Evolutionary conservation across 164 flowering plant species (phyloP), one percentile per base, ranked within the genome.

Genomic region (Kingdonia uniflora): DNA sequence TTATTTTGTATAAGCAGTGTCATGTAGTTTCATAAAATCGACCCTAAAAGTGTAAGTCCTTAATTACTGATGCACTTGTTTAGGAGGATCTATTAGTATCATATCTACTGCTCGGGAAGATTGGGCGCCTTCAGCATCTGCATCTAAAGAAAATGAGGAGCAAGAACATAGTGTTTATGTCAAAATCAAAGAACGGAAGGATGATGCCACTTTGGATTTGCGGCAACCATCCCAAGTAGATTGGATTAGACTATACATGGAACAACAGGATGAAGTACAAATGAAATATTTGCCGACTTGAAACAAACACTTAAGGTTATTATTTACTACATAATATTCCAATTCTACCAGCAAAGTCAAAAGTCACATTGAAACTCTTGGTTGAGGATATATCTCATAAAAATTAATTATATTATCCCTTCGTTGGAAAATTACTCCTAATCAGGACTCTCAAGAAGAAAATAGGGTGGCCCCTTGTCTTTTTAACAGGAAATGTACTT

Each of bases 151-250:
- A 50, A 49, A 26, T 57, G 65, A 71, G 52, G 77, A 68, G 15
- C 69, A 69, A 59, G 51, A 29, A 13, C 51, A 62, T 11, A 63
- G 59, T 49, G 26, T 73, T 65, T 52, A 80, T 42, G 55, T 82
- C 39, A 70, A 55, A 65, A 57, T 55, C 23, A 89, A 79, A 68
- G 81, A 68, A 43, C 63, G 49, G 10, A 19, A 49, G 48, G 72
- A 71, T 63, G 81, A 71, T 40, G 81, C 74, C 41, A 59, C 62
- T 60, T 58, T 82, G 19, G 85, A 71, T 69, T 68, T 70, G 8
- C 54, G 29, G n/a, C n/a, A n/a, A n/a, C n/a, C n/a, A 14, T 81
- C 97, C 55, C 95, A 90, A 67, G 94, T 88, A 39, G 95, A 90
- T 66, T 90, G 97, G 97, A 90, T 90, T 19, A 72, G 77, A 11